Evolutionary conservation across 768 basidiomycete species (phyloP).

Genomic region (Tephrocybe sp.): DNA sequence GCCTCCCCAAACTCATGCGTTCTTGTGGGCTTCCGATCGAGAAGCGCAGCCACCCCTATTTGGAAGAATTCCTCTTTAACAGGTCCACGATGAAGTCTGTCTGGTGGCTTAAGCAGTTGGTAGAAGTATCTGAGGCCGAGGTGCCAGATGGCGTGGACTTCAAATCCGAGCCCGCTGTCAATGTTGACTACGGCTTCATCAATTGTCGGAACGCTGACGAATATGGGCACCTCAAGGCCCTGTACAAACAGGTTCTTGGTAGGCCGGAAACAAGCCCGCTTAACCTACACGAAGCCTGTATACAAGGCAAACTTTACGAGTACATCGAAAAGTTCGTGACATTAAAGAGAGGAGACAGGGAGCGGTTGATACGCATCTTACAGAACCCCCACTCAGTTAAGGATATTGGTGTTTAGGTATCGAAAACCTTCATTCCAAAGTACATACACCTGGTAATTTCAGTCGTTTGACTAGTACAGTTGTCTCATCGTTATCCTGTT

Average conservation of each 20-base stretch:
- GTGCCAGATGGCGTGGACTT: no score
- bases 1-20: constrained; percentile 25
- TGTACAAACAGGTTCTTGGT: constrained; percentile 31
- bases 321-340: constrained; percentile 20
- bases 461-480: no score
- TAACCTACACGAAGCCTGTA: constrained; percentile 31
- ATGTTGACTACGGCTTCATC: constrained; percentile 34
- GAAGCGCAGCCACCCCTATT: constrained; percentile 5
- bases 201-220: constrained; percentile 29
- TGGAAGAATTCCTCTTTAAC: constrained; percentile 24
- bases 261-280: constrained; percentile 23
- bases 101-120: constrained; percentile 34
- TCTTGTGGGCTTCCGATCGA: constrained; percentile 13
- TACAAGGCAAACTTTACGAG: constrained; percentile 27
- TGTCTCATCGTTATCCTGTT: no score
- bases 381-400: constrained; percentile 22
- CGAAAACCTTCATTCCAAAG: no score
- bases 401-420: no score
- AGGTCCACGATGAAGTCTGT: constrained; percentile 25
- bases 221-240: constrained; percentile 21
- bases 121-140: constrained; percentile 11
- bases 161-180: constrained; percentile 9
- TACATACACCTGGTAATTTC: no score
- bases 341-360: constrained; percentile 19
- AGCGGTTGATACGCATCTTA: constrained; percentile 26